Evolutionary conservation across 2,329 filamentous ascomycete genomes (phyloP).

Genomic region (Pyrenochaeta sp.): DNA sequence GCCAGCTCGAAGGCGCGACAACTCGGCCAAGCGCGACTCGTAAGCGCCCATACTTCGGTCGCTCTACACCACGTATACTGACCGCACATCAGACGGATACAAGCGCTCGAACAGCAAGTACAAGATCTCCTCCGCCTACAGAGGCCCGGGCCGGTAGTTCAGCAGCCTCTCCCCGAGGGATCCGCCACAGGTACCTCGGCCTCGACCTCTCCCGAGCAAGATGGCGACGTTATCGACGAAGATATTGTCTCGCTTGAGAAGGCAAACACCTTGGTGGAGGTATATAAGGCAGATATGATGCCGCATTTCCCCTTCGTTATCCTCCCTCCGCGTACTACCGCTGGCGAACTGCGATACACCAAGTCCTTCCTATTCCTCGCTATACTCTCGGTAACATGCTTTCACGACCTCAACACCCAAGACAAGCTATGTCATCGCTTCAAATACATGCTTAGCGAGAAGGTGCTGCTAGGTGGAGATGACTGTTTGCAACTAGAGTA

Average conservation of each 20-base stretch:
- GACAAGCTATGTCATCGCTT: slow-evolving; percentile 43
- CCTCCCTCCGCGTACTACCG: slow-evolving; percentile 34
- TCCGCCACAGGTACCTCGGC: slow-evolving; percentile 2
- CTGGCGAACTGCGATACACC: slow-evolving; percentile 35
- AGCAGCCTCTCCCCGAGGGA: slow-evolving; percentile 32
- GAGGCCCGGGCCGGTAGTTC: slow-evolving; percentile 22
- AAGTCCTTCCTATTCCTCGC: slow-evolving; percentile 42
- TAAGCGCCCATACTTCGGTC: slow-evolving; percentile 12
- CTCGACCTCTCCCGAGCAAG: slow-evolving; percentile 18
- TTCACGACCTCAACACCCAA: slow-evolving; percentile 46
- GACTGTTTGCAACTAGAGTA: slow-evolving; percentile 38
- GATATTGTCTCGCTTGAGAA: slow-evolving; percentile 37
- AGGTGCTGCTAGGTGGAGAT: slow-evolving; percentile 40
- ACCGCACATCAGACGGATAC: slow-evolving; percentile 38
- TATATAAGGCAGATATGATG: slow-evolving; percentile 48
- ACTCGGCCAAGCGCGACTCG: slow-evolving; percentile 48
- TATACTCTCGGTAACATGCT: slow-evolving; percentile 39
- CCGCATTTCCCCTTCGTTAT: slow-evolving; percentile 51
- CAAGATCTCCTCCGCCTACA: slow-evolving; percentile 37
- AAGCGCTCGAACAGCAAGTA: slow-evolving; percentile 49
- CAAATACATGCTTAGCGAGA: slow-evolving; percentile 39
- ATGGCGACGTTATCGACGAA: slow-evolving; percentile 40
- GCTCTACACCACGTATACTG: slow-evolving; percentile 5
- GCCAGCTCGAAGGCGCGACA: slow-evolving; percentile 47
- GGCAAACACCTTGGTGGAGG: slow-evolving; percentile 37